A percentile compares a stretch with the other conserved stretches of the same genome.
These are phyloP conservation scores for Conoideocrella luteorostrata DNA, from an alignment of 2,329 filamentous ascomycete species.

Conservation along the genomic window DNA sequence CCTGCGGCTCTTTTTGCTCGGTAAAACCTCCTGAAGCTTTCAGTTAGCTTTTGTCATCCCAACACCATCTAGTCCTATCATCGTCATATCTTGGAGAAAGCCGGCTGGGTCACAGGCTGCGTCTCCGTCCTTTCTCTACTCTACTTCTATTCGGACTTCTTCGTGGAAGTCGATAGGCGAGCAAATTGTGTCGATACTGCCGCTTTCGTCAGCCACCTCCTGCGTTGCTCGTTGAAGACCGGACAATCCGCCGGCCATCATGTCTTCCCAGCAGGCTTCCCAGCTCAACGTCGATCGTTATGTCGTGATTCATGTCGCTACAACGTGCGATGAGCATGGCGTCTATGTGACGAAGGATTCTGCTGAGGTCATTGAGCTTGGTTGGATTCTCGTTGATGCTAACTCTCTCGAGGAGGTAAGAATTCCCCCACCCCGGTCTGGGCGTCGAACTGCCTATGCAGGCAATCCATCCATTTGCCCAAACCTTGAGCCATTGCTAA, in stretches of 20 bases:
- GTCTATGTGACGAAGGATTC: slow-evolving; percentile 99
- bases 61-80: slow-evolving; percentile 17
- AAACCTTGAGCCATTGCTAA: slow-evolving; percentile 12
- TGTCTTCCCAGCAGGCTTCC: slow-evolving; percentile 36
- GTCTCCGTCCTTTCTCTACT: slow-evolving; percentile 19
- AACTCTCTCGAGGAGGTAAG: slow-evolving; percentile 89
- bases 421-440: slow-evolving; percentile 12
- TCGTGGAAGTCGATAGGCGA: slow-evolving; percentile 11
- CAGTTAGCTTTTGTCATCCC: slow-evolving; percentile 13
- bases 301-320: slow-evolving; percentile 96
- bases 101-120: slow-evolving; percentile 32
- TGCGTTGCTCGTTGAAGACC: slow-evolving; percentile 15
- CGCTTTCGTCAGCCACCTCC: slow-evolving; percentile 9
- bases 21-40: slow-evolving; percentile 23
- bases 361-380: slow-evolving; percentile 97
- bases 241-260: slow-evolving; percentile 19
- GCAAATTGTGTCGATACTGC: slow-evolving; percentile 10
- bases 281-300: slow-evolving; percentile 85
- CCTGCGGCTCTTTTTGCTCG: slow-evolving; percentile 18
- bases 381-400: slow-evolving; percentile 92
- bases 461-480: slow-evolving; percentile 2
- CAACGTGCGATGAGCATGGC: slow-evolving; percentile 97
- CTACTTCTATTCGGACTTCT: slow-evolving; percentile 14
- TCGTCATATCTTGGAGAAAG: slow-evolving; percentile 17
- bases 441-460: slow-evolving; percentile 1